A percentile compares a stretch with the other conserved stretches of the same genome.
Conservation (phyloP, 1,139 yeast genomes). For the Candida sp. region DNA sequence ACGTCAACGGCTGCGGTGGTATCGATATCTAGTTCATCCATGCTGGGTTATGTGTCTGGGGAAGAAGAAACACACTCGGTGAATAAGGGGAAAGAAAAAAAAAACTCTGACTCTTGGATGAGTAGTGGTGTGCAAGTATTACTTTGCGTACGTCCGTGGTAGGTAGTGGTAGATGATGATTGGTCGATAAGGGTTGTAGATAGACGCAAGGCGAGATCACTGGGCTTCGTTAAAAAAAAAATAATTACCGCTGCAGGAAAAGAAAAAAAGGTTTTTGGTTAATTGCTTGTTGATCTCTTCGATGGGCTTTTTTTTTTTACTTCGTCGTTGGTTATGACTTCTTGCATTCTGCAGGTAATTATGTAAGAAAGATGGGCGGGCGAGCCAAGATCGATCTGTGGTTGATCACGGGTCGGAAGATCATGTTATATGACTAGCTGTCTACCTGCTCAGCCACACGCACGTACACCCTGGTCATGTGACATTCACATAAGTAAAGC, state of each 20-base stretch:
- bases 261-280: not conserved
- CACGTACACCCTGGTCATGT: not conserved
- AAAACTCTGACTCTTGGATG: not conserved
- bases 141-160: not conserved
- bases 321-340: not conserved
- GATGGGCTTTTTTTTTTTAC: not conserved
- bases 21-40: not conserved
- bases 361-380: not conserved
- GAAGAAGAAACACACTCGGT: too few species aligned
- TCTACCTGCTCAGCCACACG: too few species aligned
- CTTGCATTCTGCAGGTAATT: not conserved
- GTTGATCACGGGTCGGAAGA: too few species aligned
- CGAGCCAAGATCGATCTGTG: too few species aligned
- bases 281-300: not conserved
- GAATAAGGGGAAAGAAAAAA: not conserved
- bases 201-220: constrained; percentile 1
- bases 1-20: not conserved
- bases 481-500: too few species aligned
- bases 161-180: not conserved
- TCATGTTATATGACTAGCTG: too few species aligned
- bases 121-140: not conserved
- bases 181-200: not conserved
- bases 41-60: not conserved
- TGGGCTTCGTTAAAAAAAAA: not conserved
- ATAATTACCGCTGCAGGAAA: not conserved